phyloP scores from a whole-genome alignment of 1,284 basidiomycete species.

The Malassezia japonica region DNA sequence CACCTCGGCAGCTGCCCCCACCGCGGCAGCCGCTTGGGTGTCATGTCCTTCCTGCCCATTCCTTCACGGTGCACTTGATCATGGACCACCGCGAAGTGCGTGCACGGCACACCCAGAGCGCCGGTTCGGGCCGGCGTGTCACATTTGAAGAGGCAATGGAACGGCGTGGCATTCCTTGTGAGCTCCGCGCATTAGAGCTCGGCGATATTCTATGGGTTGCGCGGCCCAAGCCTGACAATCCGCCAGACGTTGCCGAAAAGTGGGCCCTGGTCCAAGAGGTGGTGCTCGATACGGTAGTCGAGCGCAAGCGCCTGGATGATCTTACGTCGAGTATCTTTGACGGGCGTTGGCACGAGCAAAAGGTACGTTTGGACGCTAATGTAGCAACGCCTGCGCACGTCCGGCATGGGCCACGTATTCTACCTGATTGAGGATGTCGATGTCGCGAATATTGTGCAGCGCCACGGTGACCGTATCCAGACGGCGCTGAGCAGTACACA shows the following conservation, averaged over 20 bases:
- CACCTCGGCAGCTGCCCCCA: too few relatives aligned
- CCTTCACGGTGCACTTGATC: slow-evolving; percentile 54
- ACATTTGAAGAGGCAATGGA: slow-evolving; percentile 25
- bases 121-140: slow-evolving; percentile 1
- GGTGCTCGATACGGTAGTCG: slow-evolving; percentile 55
- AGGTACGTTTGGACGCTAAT: slow-evolving; percentile 39
- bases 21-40: not conserved
- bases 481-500: slow-evolving; percentile 53
- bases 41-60: slow-evolving; percentile 49
- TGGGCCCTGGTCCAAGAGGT: slow-evolving; percentile 46
- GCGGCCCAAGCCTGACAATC: slow-evolving; percentile 39
- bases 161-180: slow-evolving; percentile 50
- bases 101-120: slow-evolving; percentile 17
- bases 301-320: slow-evolving; percentile 56
- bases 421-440: slow-evolving; percentile 56
- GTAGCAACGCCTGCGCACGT: slow-evolving; percentile 52
- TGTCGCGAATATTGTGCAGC: slow-evolving; percentile 39
- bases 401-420: slow-evolving; percentile 52
- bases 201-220: slow-evolving; percentile 58
- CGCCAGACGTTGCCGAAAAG: slow-evolving; percentile 18
- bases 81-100: slow-evolving; percentile 54
- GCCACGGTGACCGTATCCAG: slow-evolving; percentile 44
- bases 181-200: slow-evolving; percentile 52
- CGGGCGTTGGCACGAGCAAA: slow-evolving; percentile 55
- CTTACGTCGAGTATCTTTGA: slow-evolving; percentile 53